Evolutionary conservation across 257 asterid genomes (phyloP).

Genomic region (Solanum pimpinellifolium): DNA sequence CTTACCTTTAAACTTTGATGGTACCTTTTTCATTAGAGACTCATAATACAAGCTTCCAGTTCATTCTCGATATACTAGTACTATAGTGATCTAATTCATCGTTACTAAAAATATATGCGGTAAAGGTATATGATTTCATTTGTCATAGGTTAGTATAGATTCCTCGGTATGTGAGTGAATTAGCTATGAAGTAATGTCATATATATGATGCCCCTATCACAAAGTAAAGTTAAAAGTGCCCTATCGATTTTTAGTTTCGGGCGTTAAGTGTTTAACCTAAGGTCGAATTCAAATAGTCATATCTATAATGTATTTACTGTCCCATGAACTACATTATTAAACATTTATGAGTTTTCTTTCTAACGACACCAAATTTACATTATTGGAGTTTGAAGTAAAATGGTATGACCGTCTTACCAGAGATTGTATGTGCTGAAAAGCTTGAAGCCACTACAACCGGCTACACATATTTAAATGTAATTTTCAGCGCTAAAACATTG

Average conservation of each 20-base stretch:
- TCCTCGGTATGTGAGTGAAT: not conserved
- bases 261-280: not conserved
- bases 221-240: not conserved
- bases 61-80: not conserved
- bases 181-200: not conserved
- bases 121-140: not conserved
- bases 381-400: not conserved
- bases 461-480: too few relatives aligned
- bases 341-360: too few relatives aligned
- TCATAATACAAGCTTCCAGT: too few relatives aligned
- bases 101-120: not conserved
- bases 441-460: too few relatives aligned
- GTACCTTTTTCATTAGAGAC: not conserved
- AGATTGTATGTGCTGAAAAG: too few relatives aligned
- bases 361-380: not conserved
- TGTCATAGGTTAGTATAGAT: not conserved
- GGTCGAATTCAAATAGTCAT: not conserved
- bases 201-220: not conserved
- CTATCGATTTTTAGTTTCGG: not conserved
- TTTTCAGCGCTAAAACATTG: too few relatives aligned
- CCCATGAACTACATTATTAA: not conserved
- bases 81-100: not conserved
- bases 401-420: not conserved
- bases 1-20: not conserved
- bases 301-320: not conserved